phyloP scores from a whole-genome alignment of 2,329 filamentous ascomycete genomes.

The Botryotinia convoluta region DNA sequence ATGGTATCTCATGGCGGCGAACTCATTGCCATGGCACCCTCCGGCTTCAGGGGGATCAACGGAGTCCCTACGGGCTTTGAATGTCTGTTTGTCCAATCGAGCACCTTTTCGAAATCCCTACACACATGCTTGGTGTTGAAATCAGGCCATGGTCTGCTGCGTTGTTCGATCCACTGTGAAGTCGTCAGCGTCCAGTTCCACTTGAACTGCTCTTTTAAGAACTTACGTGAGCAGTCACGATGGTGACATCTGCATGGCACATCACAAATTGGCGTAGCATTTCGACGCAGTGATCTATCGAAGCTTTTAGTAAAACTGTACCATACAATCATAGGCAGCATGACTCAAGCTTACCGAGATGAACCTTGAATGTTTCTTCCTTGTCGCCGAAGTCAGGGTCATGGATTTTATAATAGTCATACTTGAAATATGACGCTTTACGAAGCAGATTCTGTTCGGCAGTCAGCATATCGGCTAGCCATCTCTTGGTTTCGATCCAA shows the following conservation, averaged over 20 bases:
- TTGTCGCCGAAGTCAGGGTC: constrained; percentile 8
- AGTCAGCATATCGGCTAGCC: not conserved
- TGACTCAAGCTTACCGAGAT: not conserved
- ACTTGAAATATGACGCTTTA: constrained; percentile 7
- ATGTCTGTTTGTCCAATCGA: not conserved
- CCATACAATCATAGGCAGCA: not conserved
- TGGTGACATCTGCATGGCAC: constrained; percentile 12
- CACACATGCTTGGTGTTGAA: constrained; percentile 12
- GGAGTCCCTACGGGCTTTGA: constrained; percentile 3
- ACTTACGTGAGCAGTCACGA: constrained; percentile 4
- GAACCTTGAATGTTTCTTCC: constrained; percentile 9
- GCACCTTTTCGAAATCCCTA: constrained; percentile 1
- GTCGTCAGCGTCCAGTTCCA: not conserved
- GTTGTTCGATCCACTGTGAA: constrained; percentile 10
- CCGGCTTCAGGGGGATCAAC: constrained; percentile 5
- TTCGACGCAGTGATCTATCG: constrained; percentile 12
- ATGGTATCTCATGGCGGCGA: constrained; percentile 1
- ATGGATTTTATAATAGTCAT: not conserved
- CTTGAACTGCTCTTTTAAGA: not conserved
- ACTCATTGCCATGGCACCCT: not conserved
- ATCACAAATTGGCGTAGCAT: constrained; percentile 12
- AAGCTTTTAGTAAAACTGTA: too few relatives aligned
- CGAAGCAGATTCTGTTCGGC: constrained; percentile 2
- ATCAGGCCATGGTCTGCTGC: not conserved
- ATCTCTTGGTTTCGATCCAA: not conserved